Evolutionary conservation across 2,329 filamentous ascomycete genomes (phyloP).

Genomic region (Pyrenochaeta sp.): DNA sequence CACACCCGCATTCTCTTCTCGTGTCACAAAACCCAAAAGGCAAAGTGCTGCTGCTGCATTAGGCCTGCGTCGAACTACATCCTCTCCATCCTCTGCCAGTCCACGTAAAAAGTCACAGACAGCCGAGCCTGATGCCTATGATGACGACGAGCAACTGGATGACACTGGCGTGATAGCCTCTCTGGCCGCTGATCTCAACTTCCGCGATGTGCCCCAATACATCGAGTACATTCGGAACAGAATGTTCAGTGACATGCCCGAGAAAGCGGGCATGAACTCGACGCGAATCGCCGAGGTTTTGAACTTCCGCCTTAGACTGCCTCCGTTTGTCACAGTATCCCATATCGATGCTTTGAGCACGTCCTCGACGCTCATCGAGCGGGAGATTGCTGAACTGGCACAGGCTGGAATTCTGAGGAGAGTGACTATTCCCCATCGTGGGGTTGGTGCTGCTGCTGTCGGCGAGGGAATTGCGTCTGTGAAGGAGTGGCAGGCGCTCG

Average conservation of each 20-base stretch:
- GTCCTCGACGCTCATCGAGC: conserved; percentile 70
- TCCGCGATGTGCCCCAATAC: conserved; percentile 69
- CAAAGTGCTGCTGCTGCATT: conserved; percentile 31
- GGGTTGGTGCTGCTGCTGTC: conserved; percentile 62
- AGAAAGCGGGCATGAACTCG: conserved; percentile 68
- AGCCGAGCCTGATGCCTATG: conserved; percentile 31
- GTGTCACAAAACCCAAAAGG: conserved; percentile 35
- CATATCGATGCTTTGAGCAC: conserved; percentile 71
- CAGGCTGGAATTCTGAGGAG: conserved; percentile 65
- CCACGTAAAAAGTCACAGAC: conserved; percentile 45
- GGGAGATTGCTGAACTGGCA: conserved; percentile 70
- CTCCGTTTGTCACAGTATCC: conserved; percentile 69
- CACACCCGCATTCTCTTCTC: conserved; percentile 41
- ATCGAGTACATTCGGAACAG: conserved; percentile 66
- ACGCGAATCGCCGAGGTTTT: conserved; percentile 69
- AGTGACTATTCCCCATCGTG: conserved; percentile 68
- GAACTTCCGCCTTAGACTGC: conserved; percentile 65
- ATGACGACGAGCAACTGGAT: conserved; percentile 59
- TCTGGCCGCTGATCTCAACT: conserved; percentile 63
- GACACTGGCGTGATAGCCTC: conserved; percentile 66
- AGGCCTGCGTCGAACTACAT: conserved; percentile 39
- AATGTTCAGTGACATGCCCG: conserved; percentile 72
- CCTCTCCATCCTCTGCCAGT: conserved; percentile 48
- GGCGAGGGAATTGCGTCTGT: conserved; percentile 71
- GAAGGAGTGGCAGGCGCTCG: conserved; percentile 54